Evolutionary conservation across 139 green algal species (phyloP).

Genomic region (Chlorella sp.): DNA sequence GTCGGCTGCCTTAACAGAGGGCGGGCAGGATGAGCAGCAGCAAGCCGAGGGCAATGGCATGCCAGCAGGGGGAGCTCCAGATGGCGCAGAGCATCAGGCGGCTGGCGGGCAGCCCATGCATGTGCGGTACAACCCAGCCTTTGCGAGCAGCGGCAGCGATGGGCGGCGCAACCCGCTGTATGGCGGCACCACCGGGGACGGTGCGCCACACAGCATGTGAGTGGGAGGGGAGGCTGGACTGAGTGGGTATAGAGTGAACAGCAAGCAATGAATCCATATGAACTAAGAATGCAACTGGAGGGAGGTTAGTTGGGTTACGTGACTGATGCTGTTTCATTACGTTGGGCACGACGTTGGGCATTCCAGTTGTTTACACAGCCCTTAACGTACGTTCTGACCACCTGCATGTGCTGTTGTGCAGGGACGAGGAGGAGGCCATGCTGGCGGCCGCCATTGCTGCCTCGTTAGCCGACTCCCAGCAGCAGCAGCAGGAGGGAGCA

Average conservation of each 20-base stretch:
- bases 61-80: not conserved
- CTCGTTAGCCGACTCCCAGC: slow-evolving; percentile 18
- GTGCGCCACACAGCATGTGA: not conserved
- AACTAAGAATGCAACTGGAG: too few relatives aligned
- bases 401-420: too few relatives aligned
- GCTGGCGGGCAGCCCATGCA: not conserved
- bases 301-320: too few relatives aligned
- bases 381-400: too few relatives aligned
- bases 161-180: not conserved
- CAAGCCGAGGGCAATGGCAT: not conserved
- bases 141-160: not conserved
- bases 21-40: not conserved
- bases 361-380: too few relatives aligned
- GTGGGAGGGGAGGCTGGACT: too few relatives aligned
- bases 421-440: slow-evolving; percentile 51
- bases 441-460: slow-evolving; percentile 45
- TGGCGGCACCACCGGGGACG: not conserved
- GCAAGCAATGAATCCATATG: not conserved
- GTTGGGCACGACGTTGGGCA: too few relatives aligned
- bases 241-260: too few relatives aligned
- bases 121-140: not conserved
- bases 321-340: too few relatives aligned
- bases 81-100: not conserved
- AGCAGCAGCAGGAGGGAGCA: not conserved
- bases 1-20: too few relatives aligned